These are phyloP conservation scores for Oryza officinalis DNA, from an alignment of 176 grass and related monocot genomes.

Conservation along the genomic window DNA sequence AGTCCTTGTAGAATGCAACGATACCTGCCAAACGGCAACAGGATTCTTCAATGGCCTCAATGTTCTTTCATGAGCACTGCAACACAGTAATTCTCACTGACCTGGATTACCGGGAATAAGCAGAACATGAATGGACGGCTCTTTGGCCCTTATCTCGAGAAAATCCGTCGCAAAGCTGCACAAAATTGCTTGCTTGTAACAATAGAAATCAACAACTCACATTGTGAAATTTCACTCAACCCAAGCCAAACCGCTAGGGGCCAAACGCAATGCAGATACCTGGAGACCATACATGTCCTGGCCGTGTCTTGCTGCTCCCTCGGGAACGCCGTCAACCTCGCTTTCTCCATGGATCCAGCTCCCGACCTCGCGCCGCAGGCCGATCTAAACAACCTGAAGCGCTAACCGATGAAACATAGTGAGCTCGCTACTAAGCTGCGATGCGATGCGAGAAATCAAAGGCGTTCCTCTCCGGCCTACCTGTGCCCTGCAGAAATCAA, in stretches of 20 bases:
- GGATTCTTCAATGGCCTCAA: neutral
- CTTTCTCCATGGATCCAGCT: constrained; percentile 46
- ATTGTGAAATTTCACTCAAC: neutral
- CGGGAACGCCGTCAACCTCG: constrained; percentile 5
- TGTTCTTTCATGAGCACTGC: neutral
- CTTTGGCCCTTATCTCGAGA: constrained; percentile 72
- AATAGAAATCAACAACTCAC: neutral
- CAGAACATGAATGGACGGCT: constrained; percentile 59
- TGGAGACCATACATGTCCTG: constrained; percentile 41
- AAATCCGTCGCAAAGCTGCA: constrained; percentile 68
- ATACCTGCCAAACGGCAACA: constrained; percentile 49
- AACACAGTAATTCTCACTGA: neutral
- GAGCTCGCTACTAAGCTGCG: neutral
- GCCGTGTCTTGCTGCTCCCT: constrained; percentile 33
- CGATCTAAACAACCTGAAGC: constrained; percentile 27
- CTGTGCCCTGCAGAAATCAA: constrained; percentile 27
- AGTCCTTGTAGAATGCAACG: constrained; percentile 73
- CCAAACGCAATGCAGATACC: constrained; percentile 23
- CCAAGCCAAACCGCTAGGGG: neutral
- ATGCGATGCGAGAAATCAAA: neutral
- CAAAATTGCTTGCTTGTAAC: neutral
- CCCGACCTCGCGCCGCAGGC: neutral
- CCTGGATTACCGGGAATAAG: constrained; percentile 90
- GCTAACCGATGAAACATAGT: neutral
- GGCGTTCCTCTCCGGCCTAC: neutral